phyloP scores from a whole-genome alignment of 352 stramenopile genomes.

The Thalassiosira livingstoniorum region DNA sequence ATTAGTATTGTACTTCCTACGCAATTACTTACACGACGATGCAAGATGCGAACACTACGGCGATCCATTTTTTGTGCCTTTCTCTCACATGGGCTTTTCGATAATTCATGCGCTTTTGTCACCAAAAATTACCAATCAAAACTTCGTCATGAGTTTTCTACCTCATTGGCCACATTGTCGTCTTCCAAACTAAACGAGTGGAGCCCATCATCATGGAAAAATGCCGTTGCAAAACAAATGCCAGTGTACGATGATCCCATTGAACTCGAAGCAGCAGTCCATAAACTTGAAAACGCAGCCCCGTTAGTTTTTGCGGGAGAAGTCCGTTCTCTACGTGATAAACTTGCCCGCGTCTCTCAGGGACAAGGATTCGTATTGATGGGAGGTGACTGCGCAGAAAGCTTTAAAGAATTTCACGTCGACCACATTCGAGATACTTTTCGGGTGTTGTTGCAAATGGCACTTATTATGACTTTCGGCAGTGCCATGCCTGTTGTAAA shows the following conservation, averaged over 20 bases:
- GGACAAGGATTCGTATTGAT: conserved; percentile 98
- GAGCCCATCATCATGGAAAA: conserved; percentile 84
- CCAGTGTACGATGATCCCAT: conserved; percentile 85
- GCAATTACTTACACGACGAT: no score
- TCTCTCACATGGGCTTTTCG: no score
- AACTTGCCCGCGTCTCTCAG: conserved; percentile 92
- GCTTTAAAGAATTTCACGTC: conserved; percentile 92
- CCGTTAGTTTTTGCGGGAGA: conserved; percentile 97
- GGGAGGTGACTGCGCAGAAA: conserved; percentile 97
- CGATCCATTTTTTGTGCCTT: no score
- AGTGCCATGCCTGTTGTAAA: conserved; percentile 96
- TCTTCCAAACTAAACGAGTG: conserved; percentile 48
- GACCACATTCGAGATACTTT: conserved; percentile 91
- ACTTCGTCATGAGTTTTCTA: no score
- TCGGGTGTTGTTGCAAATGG: conserved; percentile 96
- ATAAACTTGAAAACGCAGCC: conserved; percentile 69
- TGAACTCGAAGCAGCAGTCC: conserved; percentile 82
- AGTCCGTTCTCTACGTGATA: conserved; percentile 89
- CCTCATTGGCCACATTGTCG: no score
- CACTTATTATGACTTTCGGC: conserved; percentile 96
- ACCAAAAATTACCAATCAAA: no score
- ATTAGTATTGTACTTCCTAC: no score
- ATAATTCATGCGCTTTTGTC: no score
- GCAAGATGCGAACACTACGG: no score
- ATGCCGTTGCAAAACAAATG: conserved; percentile 80